Conservation (phyloP, 75 land plant species). For the Cryptomeria japonica region DNA sequence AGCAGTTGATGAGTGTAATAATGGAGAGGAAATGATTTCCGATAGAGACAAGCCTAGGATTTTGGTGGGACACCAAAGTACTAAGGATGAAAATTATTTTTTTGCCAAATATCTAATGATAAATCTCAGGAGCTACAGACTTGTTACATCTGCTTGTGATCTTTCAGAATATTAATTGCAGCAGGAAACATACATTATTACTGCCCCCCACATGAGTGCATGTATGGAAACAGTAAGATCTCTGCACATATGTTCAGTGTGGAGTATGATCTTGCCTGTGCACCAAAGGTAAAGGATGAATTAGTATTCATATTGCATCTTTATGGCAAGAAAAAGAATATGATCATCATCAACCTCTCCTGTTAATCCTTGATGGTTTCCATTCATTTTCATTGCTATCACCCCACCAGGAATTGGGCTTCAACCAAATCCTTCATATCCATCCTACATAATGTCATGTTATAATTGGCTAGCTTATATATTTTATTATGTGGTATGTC, state of each 20-base stretch:
- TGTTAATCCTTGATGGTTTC: not conserved
- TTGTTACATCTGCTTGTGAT: not conserved
- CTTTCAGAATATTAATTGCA: not conserved
- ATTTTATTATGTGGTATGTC: not conserved
- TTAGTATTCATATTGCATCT: not conserved
- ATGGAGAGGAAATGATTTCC: not conserved
- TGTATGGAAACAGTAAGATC: not conserved
- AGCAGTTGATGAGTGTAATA: not conserved
- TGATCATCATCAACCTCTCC: not conserved
- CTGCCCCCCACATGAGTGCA: not conserved
- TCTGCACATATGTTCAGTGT: not conserved
- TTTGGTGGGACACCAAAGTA: not conserved
- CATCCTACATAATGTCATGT: not conserved
- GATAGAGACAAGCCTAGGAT: not conserved
- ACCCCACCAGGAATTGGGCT: not conserved
- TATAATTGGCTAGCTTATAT: not conserved
- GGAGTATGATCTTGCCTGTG: not conserved
- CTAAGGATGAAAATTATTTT: not conserved
- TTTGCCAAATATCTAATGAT: not conserved
- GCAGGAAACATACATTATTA: not conserved
- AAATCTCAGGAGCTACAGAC: not conserved
- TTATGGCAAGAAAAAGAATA: not conserved
- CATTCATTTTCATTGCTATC: not conserved
- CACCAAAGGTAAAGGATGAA: not conserved
- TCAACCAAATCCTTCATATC: not conserved